Evolutionary conservation across 2,329 filamentous ascomycete genomes (phyloP).

Genomic region (Fusarium sp.): DNA sequence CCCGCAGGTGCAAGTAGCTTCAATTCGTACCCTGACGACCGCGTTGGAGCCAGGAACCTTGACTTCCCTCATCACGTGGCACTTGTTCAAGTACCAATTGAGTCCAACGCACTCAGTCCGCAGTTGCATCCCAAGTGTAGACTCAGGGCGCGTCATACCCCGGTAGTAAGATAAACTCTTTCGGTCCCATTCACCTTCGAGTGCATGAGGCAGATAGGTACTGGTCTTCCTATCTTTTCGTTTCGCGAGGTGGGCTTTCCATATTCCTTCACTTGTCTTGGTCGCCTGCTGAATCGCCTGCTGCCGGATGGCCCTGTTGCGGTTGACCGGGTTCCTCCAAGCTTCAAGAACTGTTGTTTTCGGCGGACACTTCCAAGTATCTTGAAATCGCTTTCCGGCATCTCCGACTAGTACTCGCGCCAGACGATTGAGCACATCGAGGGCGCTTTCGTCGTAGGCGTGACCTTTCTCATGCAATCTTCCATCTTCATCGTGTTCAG

Average conservation of each 20-base stretch:
- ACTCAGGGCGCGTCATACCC: background rate
- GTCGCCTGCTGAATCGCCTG: background rate
- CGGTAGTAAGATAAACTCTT: background rate
- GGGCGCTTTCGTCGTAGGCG: background rate
- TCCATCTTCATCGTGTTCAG: background rate
- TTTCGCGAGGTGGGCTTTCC: background rate
- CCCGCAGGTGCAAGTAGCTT: background rate
- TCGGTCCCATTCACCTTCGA: background rate
- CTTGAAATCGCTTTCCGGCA: background rate
- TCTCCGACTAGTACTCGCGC: background rate
- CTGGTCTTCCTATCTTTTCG: background rate
- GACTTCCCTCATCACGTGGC: background rate
- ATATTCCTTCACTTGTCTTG: background rate
- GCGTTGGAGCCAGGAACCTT: background rate
- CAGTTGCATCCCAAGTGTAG: background rate
- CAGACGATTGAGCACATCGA: background rate
- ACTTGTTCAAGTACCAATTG: background rate
- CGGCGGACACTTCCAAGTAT: background rate
- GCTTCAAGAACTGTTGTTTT: background rate
- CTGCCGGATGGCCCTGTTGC: background rate
- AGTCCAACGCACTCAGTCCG: constrained; percentile 1
- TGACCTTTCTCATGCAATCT: background rate
- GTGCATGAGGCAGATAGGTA: background rate
- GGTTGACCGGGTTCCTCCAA: background rate
- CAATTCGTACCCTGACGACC: background rate